phyloP scores from a whole-genome alignment of 1,284 basidiomycete genomes.

The Tranzscheliella williamsii region DNA sequence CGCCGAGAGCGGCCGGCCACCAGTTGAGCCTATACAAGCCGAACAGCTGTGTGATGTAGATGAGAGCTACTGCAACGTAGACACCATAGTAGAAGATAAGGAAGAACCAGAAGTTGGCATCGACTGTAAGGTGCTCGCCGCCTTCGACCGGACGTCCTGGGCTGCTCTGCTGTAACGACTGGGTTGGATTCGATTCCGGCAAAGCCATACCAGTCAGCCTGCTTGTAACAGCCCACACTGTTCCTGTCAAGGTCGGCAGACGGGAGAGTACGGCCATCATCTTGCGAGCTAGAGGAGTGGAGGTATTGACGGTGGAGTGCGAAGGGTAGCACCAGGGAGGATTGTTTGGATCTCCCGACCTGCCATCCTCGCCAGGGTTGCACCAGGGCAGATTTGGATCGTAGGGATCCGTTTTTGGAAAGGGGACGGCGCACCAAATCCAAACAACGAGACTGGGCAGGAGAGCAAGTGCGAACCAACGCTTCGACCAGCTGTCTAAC shows the following conservation, averaged over 20 bases:
- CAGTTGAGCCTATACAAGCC: constrained; percentile 65
- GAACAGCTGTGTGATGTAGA: constrained; percentile 68
- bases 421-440: constrained; percentile 67
- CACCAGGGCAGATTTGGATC: constrained; percentile 46
- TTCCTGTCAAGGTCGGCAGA: constrained; percentile 13
- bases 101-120: constrained; percentile 60
- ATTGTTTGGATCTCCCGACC: constrained; percentile 25
- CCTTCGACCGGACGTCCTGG: background rate
- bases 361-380: constrained; percentile 30
- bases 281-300: background rate
- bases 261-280: background rate
- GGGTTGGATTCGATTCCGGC: background rate
- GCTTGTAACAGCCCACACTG: constrained; percentile 8
- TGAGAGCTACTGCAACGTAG: constrained; percentile 61
- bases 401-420: constrained; percentile 65
- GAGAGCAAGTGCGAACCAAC: constrained; percentile 64
- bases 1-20: constrained; percentile 64
- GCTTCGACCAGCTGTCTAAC: constrained; percentile 64
- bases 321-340: constrained; percentile 38
- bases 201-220: constrained; percentile 1
- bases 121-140: constrained; percentile 28
- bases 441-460: constrained; percentile 65
- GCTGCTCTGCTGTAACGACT: background rate
- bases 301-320: constrained; percentile 5
- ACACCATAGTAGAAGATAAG: constrained; percentile 60